Evolutionary conservation across 768 basidiomycete genomes (phyloP).

Genomic region (Fibroporia radiculosa): DNA sequence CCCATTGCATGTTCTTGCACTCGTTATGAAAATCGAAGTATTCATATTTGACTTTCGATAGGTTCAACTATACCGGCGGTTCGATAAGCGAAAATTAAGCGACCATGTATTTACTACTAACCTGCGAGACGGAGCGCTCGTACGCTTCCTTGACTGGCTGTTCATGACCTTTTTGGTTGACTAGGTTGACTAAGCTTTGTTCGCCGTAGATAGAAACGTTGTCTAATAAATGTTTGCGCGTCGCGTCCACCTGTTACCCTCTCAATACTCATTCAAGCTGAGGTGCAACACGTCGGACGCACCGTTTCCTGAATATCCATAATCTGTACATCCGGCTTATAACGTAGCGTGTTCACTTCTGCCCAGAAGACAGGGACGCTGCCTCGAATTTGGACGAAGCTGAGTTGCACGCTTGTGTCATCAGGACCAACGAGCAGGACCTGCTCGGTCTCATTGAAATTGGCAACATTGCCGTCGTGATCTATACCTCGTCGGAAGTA

Average conservation of each 20-base stretch:
- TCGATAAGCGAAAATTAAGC: neutral
- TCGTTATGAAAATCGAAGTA: constrained; percentile 99
- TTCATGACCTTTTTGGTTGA: constrained; percentile 92
- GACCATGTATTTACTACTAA: constrained; percentile 15
- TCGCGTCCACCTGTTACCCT: constrained; percentile 51
- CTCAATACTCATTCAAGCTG: neutral
- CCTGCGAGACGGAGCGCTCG: constrained; percentile 67
- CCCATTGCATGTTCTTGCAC: constrained; percentile 92
- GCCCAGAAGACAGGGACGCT: constrained; percentile 96
- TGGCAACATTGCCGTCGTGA: constrained; percentile 81
- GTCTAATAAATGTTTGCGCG: constrained; percentile 66
- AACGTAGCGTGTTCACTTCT: constrained; percentile 89
- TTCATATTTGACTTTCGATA: constrained; percentile 71
- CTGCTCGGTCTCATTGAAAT: constrained; percentile 98
- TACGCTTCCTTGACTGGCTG: constrained; percentile 93
- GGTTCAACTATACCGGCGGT: constrained; percentile 43
- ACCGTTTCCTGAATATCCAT: constrained; percentile 92
- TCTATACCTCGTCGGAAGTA: constrained; percentile 96
- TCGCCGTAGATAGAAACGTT: constrained; percentile 70
- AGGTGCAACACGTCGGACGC: constrained; percentile 14
- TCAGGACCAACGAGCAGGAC: constrained; percentile 67
- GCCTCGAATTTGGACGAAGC: constrained; percentile 91
- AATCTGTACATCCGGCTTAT: constrained; percentile 92
- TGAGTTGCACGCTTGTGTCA: constrained; percentile 50
- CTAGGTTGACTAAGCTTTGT: constrained; percentile 78